phyloP scores from a whole-genome alignment of 108 stramenopile species.

The Chaetoceros tenuissimus region DNA sequence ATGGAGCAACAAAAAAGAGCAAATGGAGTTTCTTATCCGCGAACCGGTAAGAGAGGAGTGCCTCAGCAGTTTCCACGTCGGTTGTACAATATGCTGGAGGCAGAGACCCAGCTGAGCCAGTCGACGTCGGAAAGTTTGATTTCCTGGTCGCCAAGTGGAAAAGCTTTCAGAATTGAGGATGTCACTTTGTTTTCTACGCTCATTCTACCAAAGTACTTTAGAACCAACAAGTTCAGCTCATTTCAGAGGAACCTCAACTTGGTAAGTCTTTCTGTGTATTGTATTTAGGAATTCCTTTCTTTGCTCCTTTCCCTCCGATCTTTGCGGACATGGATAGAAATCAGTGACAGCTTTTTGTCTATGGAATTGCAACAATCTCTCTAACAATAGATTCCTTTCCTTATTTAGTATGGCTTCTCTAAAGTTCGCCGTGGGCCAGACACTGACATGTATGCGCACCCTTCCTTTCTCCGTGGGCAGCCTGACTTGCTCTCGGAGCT shows the following conservation, averaged over 20 bases:
- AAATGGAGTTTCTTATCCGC: too few relatives aligned
- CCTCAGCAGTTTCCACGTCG: conserved; percentile 81
- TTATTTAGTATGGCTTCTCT: conserved; percentile 84
- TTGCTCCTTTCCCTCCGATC: too few relatives aligned
- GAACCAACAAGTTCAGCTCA: conserved; percentile 84
- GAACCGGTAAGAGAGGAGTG: conserved; percentile 82
- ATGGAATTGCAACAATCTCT: too few relatives aligned
- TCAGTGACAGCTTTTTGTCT: too few relatives aligned
- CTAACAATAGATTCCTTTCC: too few relatives aligned
- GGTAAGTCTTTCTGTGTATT: too few relatives aligned
- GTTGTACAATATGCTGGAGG: conserved; percentile 75
- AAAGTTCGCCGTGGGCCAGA: conserved; percentile 74
- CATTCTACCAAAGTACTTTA: conserved; percentile 84
- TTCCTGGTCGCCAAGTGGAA: conserved; percentile 64
- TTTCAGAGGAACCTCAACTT: conserved; percentile 90
- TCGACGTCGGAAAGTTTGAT: conserved; percentile 18
- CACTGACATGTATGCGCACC: conserved; percentile 67
- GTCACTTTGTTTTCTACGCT: conserved; percentile 50
- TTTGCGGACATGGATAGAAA: too few relatives aligned
- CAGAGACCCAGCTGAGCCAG: conserved; percentile 23
- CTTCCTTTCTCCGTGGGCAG: conserved; percentile 46
- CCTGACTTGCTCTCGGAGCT: conserved; percentile 43
- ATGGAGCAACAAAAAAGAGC: too few relatives aligned
- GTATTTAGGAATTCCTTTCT: too few relatives aligned
- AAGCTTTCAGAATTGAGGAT: conserved; percentile 71